Percentiles rank a stretch among this genome's conserved stretches.
Evolutionary conservation across 192 early-diverging fungal species (phyloP).

Genomic region (Gaertneriomyces sp.): DNA sequence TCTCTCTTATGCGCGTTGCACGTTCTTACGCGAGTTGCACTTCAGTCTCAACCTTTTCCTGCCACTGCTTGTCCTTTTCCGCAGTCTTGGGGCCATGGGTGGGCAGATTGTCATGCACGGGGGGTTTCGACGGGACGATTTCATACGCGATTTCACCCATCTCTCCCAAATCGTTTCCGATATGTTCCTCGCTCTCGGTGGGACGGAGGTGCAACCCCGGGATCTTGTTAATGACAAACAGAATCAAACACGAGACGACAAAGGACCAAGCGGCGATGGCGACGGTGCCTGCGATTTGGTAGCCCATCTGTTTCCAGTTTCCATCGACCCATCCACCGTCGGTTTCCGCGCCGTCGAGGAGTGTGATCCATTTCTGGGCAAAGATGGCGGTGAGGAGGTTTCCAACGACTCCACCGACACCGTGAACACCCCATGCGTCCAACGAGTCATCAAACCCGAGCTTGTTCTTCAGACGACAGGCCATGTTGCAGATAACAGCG

Average conservation of each 20-base stretch:
- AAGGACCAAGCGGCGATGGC: constrained; percentile 71
- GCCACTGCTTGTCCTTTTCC: neutral
- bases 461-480: constrained; percentile 75
- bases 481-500: constrained; percentile 74
- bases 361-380: constrained; percentile 72
- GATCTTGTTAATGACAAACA: constrained; percentile 71
- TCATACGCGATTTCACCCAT: constrained; percentile 85
- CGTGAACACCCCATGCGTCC: constrained; percentile 73
- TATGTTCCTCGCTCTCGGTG: constrained; percentile 68
- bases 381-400: constrained; percentile 89
- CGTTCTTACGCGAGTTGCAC: too few relatives aligned
- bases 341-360: constrained; percentile 52
- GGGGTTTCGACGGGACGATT: constrained; percentile 22
- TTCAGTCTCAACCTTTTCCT: too few relatives aligned
- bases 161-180: constrained; percentile 76
- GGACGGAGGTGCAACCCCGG: constrained; percentile 78
- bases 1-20: neutral
- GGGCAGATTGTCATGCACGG: neutral
- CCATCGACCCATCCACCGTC: constrained; percentile 65
- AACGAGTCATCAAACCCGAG: constrained; percentile 89
- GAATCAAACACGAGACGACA: constrained; percentile 70
- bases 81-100: neutral
- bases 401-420: constrained; percentile 69
- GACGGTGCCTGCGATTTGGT: constrained; percentile 64
- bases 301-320: constrained; percentile 62